Base-by-base conservation (phyloP, 2,329 filamentous ascomycete species). In the Fusarium liriodendri region DNA sequence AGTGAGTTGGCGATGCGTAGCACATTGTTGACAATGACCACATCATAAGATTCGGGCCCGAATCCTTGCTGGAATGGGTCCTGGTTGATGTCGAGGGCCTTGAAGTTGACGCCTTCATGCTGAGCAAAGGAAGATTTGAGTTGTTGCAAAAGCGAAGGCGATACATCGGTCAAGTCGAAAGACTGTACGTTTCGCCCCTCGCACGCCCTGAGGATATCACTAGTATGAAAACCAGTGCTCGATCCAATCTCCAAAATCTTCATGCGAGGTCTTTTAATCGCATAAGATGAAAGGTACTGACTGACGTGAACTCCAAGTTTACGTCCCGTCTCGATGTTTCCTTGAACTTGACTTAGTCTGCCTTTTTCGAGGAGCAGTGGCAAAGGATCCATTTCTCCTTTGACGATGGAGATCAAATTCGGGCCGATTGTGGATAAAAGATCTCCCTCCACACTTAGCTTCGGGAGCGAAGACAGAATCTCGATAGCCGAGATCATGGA, bases 401-500 rank as follows among this genome's bases (percentile, higher is more conserved):
- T 37, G 0, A 74, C 16, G 2, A 74, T 74, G 0, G 8, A 37
- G 3, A 55, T 62, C 2, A 74, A 10, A 3, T 72, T 66, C 0
- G 71, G 71, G 1, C 71, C 71, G n/a, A 74, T 62, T 4, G 47
- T 61, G 1, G 61, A 57, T n/a, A 74, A 50, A 3, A 72, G 32
- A 40, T 64, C 71, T 0, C 71, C 71, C 6, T 66, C 71, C 4
- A 55, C 11, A 0, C 71, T 58, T 27, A 74, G 35, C 1, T 62
- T 32, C 7, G 5, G 25, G 2, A 74, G 65, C 2, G 71, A 74
- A 1, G 71, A 66, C 1, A 74, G 16, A 0, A 74, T 72, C 35
- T 74, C 71, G 25, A 74, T 65, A 20, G 16, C 71, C 5, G 54
- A 62, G 0, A 57, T 72, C 61, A 66, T 74, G 1, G 71, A 69